Base-by-base conservation (phyloP, 2,329 filamentous ascomycete genomes). In the Trichoderma gracile region DNA sequence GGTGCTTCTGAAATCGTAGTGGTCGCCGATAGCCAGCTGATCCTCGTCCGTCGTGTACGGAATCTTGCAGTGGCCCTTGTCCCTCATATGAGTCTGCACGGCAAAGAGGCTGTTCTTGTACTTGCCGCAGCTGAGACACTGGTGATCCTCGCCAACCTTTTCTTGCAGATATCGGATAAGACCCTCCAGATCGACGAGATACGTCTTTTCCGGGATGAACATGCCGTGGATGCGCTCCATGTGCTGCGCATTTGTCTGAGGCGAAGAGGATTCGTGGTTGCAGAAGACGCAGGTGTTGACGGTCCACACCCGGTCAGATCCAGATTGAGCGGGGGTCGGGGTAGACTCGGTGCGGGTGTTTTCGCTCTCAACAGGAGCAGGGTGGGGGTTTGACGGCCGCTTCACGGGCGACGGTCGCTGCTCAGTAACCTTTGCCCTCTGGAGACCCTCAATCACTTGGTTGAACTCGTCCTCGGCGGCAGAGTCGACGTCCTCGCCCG, bases 31-130 rank as follows among this genome's bases (percentile, higher is more conserved):
- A 63, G 96, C 92, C 33, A 98, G 84, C 79, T 97, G 92, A 73
- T 98, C 93, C 42, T 90, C 89, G 74, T 97, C 92, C 0, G 88
- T 89, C 58, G 89, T 88, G 76, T 94, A 99, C 0, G 92, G 93
- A 70, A 99, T 96, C 85, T 93, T 97, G 84, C 94, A 98, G 78
- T 99, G 95, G 0, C 92, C 90, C 74, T 93, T 94, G 75, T 99
- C 95, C 50, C 92, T 89, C 95, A 99, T 99, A 76, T 99, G 95
- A 0, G 93, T 97, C 74, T 97, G 93, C 27, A 93, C 87, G 19
- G 91, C 94, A 64, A 89, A 87, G 0, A 90, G 83, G 14, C 89
- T 93, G 67, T 89, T 86, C 74, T 95, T 91, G 49, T 89, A 77
- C 76, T 95, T 96, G 74, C 91, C 89, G 75, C 95, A 99, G 74